Evolutionary conservation across 2,329 filamentous ascomycete species (phyloP).

Genomic region (Sporothrix schenckii): DNA sequence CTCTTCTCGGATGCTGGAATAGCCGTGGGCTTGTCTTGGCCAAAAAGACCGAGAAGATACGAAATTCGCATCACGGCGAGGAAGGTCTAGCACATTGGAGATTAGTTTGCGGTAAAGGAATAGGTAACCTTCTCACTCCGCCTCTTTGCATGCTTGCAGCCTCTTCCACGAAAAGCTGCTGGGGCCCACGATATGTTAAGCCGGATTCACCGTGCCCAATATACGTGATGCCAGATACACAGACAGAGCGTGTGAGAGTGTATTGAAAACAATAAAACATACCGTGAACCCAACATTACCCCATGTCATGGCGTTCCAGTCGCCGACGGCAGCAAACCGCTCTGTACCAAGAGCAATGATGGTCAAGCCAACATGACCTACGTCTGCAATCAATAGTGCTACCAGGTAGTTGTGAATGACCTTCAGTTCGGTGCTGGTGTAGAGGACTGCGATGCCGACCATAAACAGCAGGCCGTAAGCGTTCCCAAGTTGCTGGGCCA

Average conservation of each 20-base stretch:
- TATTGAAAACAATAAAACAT: not conserved
- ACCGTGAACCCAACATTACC: slow-evolving; percentile 71
- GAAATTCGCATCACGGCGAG: slow-evolving; percentile 59
- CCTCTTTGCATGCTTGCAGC: not conserved
- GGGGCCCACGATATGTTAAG: not conserved
- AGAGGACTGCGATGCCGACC: slow-evolving; percentile 65
- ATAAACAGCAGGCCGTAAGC: slow-evolving; percentile 68
- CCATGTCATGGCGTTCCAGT: slow-evolving; percentile 73
- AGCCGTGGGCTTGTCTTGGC: slow-evolving; percentile 46
- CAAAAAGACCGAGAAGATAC: slow-evolving; percentile 65
- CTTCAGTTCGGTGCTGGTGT: slow-evolving; percentile 64
- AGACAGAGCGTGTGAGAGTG: not conserved
- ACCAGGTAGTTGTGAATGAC: slow-evolving; percentile 69
- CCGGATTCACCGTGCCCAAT: not conserved
- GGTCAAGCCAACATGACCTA: slow-evolving; percentile 68
- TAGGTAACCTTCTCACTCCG: not conserved
- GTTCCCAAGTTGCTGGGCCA: slow-evolving; percentile 71
- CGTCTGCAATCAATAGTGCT: slow-evolving; percentile 66
- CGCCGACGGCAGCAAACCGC: slow-evolving; percentile 54
- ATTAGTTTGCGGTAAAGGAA: not conserved
- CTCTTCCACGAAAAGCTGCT: not conserved
- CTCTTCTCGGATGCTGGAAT: slow-evolving; percentile 34
- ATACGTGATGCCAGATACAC: not conserved
- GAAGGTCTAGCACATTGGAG: slow-evolving; percentile 47
- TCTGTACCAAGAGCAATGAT: slow-evolving; percentile 61